Evolutionary conservation across 1,284 basidiomycete species (phyloP).

Genomic region (Trichosporon asahii): DNA sequence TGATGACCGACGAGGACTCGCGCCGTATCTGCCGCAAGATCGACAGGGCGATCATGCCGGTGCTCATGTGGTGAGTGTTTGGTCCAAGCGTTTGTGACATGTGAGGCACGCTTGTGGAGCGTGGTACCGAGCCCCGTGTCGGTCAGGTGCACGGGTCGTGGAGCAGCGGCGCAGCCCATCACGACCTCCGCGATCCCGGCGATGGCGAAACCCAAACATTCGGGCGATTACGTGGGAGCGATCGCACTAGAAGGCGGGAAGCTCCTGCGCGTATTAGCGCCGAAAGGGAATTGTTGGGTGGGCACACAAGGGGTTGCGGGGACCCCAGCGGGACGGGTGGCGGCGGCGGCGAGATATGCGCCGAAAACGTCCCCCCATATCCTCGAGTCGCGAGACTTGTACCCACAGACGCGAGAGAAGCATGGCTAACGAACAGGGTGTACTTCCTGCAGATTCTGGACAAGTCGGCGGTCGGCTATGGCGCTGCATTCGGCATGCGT

Average conservation of each 20-base stretch:
- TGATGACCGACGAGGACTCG: constrained; percentile 34
- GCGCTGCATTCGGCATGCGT: constrained; percentile 26
- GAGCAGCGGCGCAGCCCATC: too few relatives aligned
- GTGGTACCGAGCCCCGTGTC: too few relatives aligned
- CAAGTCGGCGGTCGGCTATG: constrained; percentile 35
- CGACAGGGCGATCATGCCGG: constrained; percentile 34
- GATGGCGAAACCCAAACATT: neutral
- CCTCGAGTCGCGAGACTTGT: too few relatives aligned
- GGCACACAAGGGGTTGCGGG: neutral
- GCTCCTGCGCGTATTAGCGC: neutral
- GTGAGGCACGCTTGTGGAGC: neutral
- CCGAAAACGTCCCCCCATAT: too few relatives aligned
- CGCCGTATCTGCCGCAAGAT: constrained; percentile 31
- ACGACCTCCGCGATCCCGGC: neutral
- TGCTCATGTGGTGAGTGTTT: constrained; percentile 33
- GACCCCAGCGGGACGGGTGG: neutral
- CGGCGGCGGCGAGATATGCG: neutral
- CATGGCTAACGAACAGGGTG: constrained; percentile 24
- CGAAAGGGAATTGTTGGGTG: neutral
- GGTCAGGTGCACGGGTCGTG: neutral
- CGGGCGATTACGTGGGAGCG: neutral
- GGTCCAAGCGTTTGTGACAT: neutral
- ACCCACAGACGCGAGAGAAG: too few relatives aligned
- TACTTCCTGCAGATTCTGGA: constrained; percentile 48
- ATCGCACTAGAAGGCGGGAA: neutral